Conservation (phyloP, 345 rosid genomes). For the Erysimum cheiranthoides region DNA sequence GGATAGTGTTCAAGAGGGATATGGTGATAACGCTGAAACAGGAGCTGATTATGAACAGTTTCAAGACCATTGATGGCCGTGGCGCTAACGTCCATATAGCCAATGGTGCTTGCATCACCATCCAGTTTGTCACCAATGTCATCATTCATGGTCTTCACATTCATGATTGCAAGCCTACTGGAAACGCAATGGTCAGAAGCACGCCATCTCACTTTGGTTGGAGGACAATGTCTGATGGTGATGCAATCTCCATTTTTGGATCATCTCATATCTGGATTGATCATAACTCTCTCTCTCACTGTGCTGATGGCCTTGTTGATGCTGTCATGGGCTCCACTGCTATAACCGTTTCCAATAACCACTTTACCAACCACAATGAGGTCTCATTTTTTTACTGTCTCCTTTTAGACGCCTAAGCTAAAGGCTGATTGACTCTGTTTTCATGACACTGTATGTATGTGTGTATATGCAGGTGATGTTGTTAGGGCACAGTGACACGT, state of each 20-base stretch:
- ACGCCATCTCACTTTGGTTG: conserved; percentile 82
- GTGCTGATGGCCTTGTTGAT: conserved; percentile 96
- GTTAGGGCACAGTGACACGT: conserved; percentile 89
- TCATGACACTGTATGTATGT: neutral
- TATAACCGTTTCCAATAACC: conserved; percentile 87
- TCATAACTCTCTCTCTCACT: conserved; percentile 89
- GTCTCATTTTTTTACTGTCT: conserved; percentile 39
- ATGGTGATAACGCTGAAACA: conserved; percentile 89
- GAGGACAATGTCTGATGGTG: conserved; percentile 96
- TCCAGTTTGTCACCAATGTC: conserved; percentile 82
- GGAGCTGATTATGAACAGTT: conserved; percentile 87
- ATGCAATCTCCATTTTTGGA: conserved; percentile 82
- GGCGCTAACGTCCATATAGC: conserved; percentile 91
- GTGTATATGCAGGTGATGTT: conserved; percentile 67
- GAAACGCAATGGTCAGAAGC: conserved; percentile 92
- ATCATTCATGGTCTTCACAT: conserved; percentile 94
- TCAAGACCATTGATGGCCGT: conserved; percentile 93
- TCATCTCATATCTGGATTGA: conserved; percentile 93
- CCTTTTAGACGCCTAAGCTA: neutral
- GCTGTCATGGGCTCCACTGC: conserved; percentile 97
- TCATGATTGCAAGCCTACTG: conserved; percentile 96
- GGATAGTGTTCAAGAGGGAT: conserved; percentile 94
- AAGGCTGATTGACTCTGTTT: neutral
- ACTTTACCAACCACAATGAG: conserved; percentile 94
- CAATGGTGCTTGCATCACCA: conserved; percentile 87